phyloP scores from a whole-genome alignment of 768 basidiomycete genomes.

The Termitomyces sp. region DNA sequence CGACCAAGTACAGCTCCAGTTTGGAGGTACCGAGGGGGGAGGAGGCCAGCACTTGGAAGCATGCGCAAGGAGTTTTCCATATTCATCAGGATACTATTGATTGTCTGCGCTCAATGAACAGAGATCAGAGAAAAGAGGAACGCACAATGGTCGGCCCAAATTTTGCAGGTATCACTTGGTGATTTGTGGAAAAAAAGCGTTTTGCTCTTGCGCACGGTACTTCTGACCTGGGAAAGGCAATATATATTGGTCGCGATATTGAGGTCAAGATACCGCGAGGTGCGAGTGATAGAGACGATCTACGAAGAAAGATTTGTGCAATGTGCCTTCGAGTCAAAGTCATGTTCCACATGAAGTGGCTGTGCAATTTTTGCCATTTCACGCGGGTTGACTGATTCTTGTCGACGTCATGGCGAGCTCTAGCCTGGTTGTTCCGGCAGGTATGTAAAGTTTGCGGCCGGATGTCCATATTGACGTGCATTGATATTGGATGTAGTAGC shows the following conservation, averaged over 20 bases:
- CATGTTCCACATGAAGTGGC: conserved; percentile 1
- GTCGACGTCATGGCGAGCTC: no score
- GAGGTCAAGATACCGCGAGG: not conserved
- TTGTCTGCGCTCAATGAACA: not conserved
- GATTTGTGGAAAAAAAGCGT: not conserved
- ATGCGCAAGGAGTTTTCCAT: conserved; percentile 10
- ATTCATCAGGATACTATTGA: not conserved
- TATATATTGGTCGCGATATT: not conserved
- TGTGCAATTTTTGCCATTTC: not conserved
- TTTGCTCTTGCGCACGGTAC: not conserved
- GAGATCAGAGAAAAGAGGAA: not conserved
- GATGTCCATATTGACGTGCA: no score
- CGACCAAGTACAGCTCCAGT: conserved; percentile 26
- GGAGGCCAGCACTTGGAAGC: conserved; percentile 21
- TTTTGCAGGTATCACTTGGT: not conserved
- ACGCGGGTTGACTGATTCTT: no score
- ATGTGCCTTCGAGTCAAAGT: conserved; percentile 6
- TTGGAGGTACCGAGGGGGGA: conserved; percentile 17
- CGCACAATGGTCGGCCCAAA: not conserved
- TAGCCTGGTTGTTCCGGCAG: no score
- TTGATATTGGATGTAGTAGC: not conserved
- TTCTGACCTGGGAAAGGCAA: not conserved
- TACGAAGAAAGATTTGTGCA: conserved; percentile 1
- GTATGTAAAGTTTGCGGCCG: no score
- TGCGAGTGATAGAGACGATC: not conserved